phyloP scores from a whole-genome alignment of 23 red algal species.

The Porphyridium purpureum region DNA sequence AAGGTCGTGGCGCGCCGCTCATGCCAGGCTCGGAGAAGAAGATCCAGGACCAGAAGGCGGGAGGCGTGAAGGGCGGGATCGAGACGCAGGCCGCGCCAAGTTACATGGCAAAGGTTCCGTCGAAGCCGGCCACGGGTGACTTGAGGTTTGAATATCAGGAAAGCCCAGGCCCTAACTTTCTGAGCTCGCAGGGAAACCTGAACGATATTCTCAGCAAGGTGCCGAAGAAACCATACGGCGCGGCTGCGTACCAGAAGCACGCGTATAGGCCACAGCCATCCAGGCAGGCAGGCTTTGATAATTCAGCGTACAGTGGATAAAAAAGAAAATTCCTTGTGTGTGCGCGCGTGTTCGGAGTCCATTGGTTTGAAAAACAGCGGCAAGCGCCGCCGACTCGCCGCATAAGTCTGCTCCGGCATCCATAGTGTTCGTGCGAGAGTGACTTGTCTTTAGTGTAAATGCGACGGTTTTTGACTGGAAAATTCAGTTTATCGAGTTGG shows the following conservation, averaged over 20 bases:
- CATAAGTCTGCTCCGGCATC: too few species aligned
- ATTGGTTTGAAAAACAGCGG: too few species aligned
- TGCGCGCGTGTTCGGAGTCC: too few species aligned
- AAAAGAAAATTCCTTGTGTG: too few species aligned
- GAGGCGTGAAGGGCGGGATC: slow-evolving; percentile 23
- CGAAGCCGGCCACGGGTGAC: slow-evolving; percentile 18
- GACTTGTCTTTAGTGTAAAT: too few species aligned
- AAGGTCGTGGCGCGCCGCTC: slow-evolving; percentile 12
- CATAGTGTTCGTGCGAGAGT: too few species aligned
- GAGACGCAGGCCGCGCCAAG: slow-evolving; percentile 2
- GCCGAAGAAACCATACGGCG: slow-evolving; percentile 20
- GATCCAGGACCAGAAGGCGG: slow-evolving; percentile 22
- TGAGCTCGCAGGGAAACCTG: slow-evolving; percentile 23
- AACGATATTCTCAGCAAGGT: slow-evolving; percentile 49
- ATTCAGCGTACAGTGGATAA: too few species aligned
- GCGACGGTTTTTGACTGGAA: too few species aligned
- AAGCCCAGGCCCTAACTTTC: slow-evolving; percentile 14
- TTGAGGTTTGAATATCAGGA: slow-evolving; percentile 25
- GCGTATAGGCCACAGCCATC: too few species aligned
- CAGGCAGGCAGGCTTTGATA: too few species aligned
- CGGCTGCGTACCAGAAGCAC: slow-evolving; percentile 24
- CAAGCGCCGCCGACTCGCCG: too few species aligned
- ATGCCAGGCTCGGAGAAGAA: slow-evolving; percentile 6
- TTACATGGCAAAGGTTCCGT: slow-evolving; percentile 29
- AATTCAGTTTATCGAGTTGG: too few species aligned